Conservation (phyloP, 2,329 filamentous ascomycete species). For the Xylariaceae sp. region DNA sequence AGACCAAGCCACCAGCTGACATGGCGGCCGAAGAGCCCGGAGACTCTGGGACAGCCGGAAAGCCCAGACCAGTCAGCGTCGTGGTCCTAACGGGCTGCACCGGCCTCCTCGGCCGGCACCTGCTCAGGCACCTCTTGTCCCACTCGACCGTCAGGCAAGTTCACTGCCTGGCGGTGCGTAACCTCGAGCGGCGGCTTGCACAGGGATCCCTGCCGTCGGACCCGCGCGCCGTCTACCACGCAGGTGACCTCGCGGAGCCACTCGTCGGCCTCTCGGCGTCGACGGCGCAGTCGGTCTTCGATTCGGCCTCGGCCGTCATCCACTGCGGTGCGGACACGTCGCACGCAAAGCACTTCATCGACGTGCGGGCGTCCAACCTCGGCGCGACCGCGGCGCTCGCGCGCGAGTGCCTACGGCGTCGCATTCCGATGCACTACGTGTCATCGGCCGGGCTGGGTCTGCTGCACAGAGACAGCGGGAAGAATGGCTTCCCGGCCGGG, state of each 20-base stretch:
- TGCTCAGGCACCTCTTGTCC: constrained; percentile 1
- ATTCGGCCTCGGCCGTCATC: constrained; percentile 3
- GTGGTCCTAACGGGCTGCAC: constrained; percentile 5
- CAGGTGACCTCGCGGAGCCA: not conserved
- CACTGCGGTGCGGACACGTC: constrained; percentile 4
- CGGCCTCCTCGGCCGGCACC: constrained; percentile 4
- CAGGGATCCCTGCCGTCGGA: not conserved
- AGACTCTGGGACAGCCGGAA: not conserved
- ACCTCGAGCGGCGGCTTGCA: not conserved
- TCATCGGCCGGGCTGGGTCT: constrained; percentile 16
- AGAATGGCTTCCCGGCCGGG: not conserved
- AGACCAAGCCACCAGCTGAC: not conserved
- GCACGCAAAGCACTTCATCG: constrained; percentile 4
- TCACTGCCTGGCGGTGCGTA: not conserved
- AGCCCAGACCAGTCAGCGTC: too few species aligned
- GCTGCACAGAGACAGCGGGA: constrained; percentile 2
- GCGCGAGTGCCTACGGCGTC: constrained; percentile 2
- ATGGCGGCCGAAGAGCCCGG: not conserved
- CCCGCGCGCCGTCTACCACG: not conserved
- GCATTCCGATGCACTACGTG: constrained; percentile 24
- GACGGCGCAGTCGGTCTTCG: constrained; percentile 1
- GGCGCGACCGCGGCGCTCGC: constrained; percentile 1
- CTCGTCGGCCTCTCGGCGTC: not conserved
- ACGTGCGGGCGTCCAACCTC: constrained; percentile 1
- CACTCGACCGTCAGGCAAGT: not conserved